Percentiles rank a stretch among this genome's conserved stretches.
phyloP scores from a whole-genome alignment of 306 rosid genomes.

The Ormosia emarginata region DNA sequence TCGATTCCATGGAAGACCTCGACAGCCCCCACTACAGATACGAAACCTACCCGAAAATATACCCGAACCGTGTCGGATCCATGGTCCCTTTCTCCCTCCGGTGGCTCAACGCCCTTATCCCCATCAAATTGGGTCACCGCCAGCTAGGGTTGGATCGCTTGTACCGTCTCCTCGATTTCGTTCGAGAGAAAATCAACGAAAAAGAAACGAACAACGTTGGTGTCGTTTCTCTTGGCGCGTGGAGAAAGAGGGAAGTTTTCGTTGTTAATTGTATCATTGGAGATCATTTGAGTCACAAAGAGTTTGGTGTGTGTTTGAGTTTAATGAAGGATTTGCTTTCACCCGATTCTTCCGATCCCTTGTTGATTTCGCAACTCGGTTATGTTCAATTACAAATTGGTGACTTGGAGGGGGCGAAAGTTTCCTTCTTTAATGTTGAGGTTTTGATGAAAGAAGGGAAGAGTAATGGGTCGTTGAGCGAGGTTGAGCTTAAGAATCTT shows the following conservation, averaged over 20 bases:
- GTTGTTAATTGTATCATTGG: slow-evolving; percentile 73
- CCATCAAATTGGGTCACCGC: slow-evolving; percentile 68
- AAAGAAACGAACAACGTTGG: slow-evolving; percentile 16
- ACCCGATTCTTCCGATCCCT: slow-evolving; percentile 44
- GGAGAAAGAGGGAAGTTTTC: slow-evolving; percentile 69
- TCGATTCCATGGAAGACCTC: slow-evolving; percentile 77
- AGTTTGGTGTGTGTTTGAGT: slow-evolving; percentile 61
- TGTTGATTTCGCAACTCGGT: slow-evolving; percentile 73
- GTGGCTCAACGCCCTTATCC: slow-evolving; percentile 71
- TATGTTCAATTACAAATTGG: slow-evolving; percentile 85
- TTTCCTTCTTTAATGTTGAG: slow-evolving; percentile 59
- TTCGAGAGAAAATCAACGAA: slow-evolving; percentile 37
- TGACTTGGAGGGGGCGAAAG: slow-evolving; percentile 77
- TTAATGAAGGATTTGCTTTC: slow-evolving; percentile 49
- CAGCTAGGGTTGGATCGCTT: slow-evolving; percentile 80
- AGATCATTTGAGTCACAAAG: slow-evolving; percentile 65
- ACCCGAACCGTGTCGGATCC: slow-evolving; percentile 68
- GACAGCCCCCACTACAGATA: slow-evolving; percentile 58
- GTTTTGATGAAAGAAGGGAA: slow-evolving; percentile 43
- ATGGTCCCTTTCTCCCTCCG: slow-evolving; percentile 93
- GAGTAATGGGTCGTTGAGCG: slow-evolving; percentile 45
- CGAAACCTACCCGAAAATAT: slow-evolving; percentile 60
- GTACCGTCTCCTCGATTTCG: slow-evolving; percentile 62
- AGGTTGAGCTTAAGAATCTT: slow-evolving; percentile 54
- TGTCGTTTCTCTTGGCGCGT: slow-evolving; percentile 32